Base-by-base conservation (phyloP, 768 basidiomycete species). In the Podaxis sp. region DNA sequence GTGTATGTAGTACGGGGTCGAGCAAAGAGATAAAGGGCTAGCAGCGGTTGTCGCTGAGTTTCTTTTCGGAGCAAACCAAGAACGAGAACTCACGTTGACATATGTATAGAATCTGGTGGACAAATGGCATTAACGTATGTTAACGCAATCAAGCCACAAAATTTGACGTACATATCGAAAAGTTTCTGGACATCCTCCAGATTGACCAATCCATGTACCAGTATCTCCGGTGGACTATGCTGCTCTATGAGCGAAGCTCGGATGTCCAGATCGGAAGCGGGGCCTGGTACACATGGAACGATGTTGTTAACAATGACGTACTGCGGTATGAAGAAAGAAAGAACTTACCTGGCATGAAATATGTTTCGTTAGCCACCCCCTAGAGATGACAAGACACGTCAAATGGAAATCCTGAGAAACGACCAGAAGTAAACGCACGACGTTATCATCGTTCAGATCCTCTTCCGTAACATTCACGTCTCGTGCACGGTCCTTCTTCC, bases 311-410 rank as follows among this genome's bases (percentile, higher is more conserved):
- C 46, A 20, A 60, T 26, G 6, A 49, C 24, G 33, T 56, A 36
- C 33, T 30, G 38, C 46, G 56, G 30, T 26, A 48, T 58, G 59
- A 55, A 50, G 20, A 67, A 52, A 41, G 33, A 20, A 68, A 75
- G 58, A 22, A 20, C 44, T 2, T 60, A 88, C 90, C 91, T 53
- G 91, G 91, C 82, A 84, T 80, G 76, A 93, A 94, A 69, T 88
- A 94, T 55, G 81, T 84, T 70, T 85, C 88, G 71, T 90, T 92
- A 36, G 92, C 92, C 22, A 93, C 87, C 22, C 92, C 91, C 88
- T 91, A 70, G 44, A 63, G 54, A 55, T 50, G 58, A 12, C 38
- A 38, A 56, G 48, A 41, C 37, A 46, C 20, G 56, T 71, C 57
- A 71, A 38, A 56, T 62, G 57, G 50, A 37, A 48, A 40, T 22